phyloP scores from a whole-genome alignment of 1,139 yeast species.

The Geotrichum carabidarum region DNA sequence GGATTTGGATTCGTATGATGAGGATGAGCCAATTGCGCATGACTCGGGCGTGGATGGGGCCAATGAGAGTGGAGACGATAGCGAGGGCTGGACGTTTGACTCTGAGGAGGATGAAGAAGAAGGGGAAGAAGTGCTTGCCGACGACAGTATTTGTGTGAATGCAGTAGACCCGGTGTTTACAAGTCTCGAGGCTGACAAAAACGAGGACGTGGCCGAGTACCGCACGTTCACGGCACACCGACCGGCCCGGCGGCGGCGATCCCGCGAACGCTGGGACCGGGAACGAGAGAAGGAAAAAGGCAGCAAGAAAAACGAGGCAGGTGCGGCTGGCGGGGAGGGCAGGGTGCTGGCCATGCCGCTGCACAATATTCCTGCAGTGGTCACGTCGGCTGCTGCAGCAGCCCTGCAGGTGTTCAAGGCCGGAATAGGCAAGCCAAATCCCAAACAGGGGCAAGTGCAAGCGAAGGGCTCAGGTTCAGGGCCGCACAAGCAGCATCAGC shows the following conservation, averaged over 20 bases:
- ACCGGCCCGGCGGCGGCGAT: neutral
- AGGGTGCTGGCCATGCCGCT: neutral
- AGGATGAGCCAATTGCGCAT: neutral
- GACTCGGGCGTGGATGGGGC: neutral
- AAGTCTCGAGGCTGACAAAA: neutral
- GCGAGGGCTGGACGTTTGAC: conserved; percentile 9
- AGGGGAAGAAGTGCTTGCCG: too few relatives aligned
- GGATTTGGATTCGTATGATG: conserved; percentile 1
- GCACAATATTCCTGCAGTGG: neutral
- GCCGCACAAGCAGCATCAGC: conserved; percentile 1
- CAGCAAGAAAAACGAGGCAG: neutral
- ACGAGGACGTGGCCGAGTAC: conserved; percentile 9
- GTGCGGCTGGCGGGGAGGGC: conserved; percentile 2
- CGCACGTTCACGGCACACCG: conserved; percentile 11
- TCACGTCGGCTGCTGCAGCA: neutral
- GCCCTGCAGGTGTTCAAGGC: neutral
- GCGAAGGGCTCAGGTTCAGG: too few relatives aligned
- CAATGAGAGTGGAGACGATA: neutral
- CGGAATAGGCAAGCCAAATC: neutral
- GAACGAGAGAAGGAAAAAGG: neutral
- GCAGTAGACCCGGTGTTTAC: neutral
- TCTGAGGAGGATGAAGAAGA: neutral
- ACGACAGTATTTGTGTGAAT: too few relatives aligned
- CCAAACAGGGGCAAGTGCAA: neutral
- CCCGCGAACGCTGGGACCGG: neutral